These are phyloP conservation scores for Aureobasidium mangrovei DNA, from an alignment of 2,329 filamentous ascomycete genomes.

Conservation along the genomic window DNA sequence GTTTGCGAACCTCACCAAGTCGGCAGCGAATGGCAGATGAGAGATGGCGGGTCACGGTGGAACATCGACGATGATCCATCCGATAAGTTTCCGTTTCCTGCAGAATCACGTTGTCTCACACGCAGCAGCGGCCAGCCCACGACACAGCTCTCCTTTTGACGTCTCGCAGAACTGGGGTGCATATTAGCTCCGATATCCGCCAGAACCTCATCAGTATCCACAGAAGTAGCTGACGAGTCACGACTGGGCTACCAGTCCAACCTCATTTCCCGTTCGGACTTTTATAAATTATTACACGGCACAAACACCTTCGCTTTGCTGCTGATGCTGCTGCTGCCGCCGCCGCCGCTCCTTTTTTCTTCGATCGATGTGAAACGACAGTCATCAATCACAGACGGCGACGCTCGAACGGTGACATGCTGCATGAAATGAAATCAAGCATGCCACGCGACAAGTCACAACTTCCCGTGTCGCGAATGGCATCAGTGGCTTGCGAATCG, in stretches of 20 bases:
- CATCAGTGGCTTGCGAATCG: conserved; percentile 10
- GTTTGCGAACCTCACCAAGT: background rate
- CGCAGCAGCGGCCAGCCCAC: background rate
- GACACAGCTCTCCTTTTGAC: background rate
- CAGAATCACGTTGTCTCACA: conserved; percentile 5
- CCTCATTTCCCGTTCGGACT: conserved; percentile 12
- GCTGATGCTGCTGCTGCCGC: too few relatives aligned
- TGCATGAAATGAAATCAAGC: conserved; percentile 12
- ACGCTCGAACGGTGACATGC: background rate
- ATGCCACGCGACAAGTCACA: conserved; percentile 11
- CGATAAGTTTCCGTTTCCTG: conserved; percentile 7
- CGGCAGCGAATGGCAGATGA: background rate
- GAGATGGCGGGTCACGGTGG: background rate
- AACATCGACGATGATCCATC: conserved; percentile 4
- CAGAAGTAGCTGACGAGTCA: background rate
- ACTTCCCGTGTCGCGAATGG: conserved; percentile 8
- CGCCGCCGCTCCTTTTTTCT: background rate
- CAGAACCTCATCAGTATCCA: conserved; percentile 8
- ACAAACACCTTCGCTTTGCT: background rate
- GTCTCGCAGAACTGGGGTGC: conserved; percentile 8
- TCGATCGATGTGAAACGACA: conserved; percentile 10
- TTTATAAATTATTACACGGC: conserved; percentile 5
- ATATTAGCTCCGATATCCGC: background rate
- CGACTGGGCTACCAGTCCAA: background rate
- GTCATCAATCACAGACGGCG: conserved; percentile 3